These are phyloP conservation scores for Kalaharituber pfeilii DNA, from an alignment of 2,329 filamentous ascomycete genomes.

Conservation along the genomic window DNA sequence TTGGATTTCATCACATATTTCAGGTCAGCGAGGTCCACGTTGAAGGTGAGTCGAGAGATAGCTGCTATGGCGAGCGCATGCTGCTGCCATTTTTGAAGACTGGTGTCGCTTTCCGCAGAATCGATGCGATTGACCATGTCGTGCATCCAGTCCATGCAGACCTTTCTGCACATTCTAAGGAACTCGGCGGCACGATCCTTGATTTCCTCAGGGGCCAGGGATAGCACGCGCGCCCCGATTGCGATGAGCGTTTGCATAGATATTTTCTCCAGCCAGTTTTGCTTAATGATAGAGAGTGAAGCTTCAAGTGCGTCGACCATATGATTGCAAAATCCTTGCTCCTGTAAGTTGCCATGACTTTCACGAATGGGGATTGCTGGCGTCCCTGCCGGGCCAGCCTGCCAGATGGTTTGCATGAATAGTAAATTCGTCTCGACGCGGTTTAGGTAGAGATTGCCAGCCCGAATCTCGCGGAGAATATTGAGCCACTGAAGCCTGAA, in stretches of 20 bases:
- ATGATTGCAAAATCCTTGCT: background rate
- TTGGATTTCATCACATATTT: no score
- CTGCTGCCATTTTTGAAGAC: constrained; percentile 8
- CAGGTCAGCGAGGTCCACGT: no score
- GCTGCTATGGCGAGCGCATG: constrained; percentile 15
- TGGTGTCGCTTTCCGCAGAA: constrained; percentile 7
- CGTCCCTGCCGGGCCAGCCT: constrained; percentile 30
- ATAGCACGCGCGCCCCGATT: background rate
- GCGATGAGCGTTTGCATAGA: background rate
- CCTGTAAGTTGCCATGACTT: background rate
- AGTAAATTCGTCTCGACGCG: constrained; percentile 33
- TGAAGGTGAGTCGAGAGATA: constrained; percentile 20
- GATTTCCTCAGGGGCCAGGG: constrained; percentile 5
- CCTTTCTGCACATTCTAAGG: constrained; percentile 9
- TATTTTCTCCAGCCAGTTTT: background rate
- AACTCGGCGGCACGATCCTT: constrained; percentile 9
- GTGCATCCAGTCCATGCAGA: constrained; percentile 17
- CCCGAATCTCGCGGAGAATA: constrained; percentile 35
- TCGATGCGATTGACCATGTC: constrained; percentile 7
- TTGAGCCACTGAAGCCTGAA: constrained; percentile 38
- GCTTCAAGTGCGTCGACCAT: background rate
- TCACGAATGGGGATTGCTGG: background rate
- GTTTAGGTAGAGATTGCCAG: constrained; percentile 35
- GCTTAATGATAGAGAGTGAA: background rate
- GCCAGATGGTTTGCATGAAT: constrained; percentile 34